Evolutionary conservation across 495 filamentous ascomycete species (phyloP).

Genomic region (Trichoderma asperelloides): DNA sequence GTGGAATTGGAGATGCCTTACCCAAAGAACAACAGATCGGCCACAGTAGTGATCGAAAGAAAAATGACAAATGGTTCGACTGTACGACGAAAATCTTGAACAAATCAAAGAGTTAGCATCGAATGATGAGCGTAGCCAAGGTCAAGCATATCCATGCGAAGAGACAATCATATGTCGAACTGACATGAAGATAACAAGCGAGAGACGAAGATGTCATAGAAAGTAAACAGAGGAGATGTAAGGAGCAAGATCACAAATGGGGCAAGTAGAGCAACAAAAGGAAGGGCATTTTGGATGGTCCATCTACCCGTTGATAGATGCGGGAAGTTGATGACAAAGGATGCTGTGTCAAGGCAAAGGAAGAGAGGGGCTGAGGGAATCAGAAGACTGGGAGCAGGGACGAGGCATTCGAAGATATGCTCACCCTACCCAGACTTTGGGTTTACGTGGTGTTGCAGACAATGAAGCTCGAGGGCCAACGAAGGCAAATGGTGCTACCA

Average conservation of each 20-base stretch:
- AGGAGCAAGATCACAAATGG: background rate
- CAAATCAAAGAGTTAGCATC: background rate
- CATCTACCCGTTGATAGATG: background rate
- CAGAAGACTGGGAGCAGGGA: background rate
- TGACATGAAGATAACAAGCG: background rate
- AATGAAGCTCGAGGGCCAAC: slow-evolving; percentile 4
- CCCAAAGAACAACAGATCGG: slow-evolving; percentile 6
- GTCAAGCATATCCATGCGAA: background rate
- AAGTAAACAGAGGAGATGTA: background rate
- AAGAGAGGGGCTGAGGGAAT: background rate
- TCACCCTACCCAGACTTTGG: background rate
- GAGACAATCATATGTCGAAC: background rate
- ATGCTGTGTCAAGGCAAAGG: background rate
- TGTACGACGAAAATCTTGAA: slow-evolving; percentile 2
- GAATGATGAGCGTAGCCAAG: background rate
- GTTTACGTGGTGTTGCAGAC: slow-evolving; percentile 7
- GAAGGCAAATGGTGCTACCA: slow-evolving; percentile 33
- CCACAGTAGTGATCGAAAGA: background rate
- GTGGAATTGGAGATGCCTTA: background rate
- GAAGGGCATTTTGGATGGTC: background rate
- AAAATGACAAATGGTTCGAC: background rate
- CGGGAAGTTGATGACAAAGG: background rate
- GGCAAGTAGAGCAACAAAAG: background rate
- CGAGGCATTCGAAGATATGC: background rate
- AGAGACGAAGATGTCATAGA: background rate